These are phyloP conservation scores for Hypoxylon rickii DNA, from an alignment of 495 filamentous ascomycete genomes.

Conservation along the genomic window DNA sequence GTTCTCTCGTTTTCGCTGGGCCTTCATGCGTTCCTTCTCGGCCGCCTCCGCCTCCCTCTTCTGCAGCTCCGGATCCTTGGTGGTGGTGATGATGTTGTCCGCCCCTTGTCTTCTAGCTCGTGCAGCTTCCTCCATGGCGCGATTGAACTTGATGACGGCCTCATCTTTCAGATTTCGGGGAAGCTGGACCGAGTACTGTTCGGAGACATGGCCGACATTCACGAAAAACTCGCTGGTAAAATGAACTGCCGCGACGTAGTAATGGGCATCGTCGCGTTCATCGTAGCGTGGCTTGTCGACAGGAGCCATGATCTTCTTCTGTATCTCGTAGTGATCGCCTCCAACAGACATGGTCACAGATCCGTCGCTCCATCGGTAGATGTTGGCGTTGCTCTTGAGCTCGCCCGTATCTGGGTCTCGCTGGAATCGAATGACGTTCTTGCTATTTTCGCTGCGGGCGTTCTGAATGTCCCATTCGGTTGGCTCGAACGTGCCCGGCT, in stretches of 20 bases:
- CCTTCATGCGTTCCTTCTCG: constrained; percentile 71
- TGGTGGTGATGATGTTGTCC: constrained; percentile 62
- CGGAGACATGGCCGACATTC: constrained; percentile 78
- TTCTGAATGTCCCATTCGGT: constrained; percentile 54
- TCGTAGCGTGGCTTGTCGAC: constrained; percentile 63
- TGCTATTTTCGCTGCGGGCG: constrained; percentile 42
- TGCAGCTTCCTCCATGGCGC: constrained; percentile 65
- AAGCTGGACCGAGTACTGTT: constrained; percentile 72
- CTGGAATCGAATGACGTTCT: constrained; percentile 46
- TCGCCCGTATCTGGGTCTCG: constrained; percentile 49
- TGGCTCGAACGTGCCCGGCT: constrained; percentile 66
- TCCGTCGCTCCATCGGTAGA: constrained; percentile 84
- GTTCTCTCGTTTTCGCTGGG: constrained; percentile 69
- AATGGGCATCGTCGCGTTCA: constrained; percentile 73
- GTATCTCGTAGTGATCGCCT: constrained; percentile 77
- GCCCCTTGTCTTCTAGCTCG: constrained; percentile 47
- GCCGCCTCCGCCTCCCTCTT: constrained; percentile 74
- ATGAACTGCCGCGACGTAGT: constrained; percentile 78
- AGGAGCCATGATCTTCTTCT: constrained; percentile 75
- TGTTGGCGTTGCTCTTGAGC: constrained; percentile 75
- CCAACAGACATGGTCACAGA: constrained; percentile 77
- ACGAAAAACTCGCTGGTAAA: constrained; percentile 70
- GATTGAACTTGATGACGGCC: constrained; percentile 75
- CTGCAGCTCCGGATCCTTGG: constrained; percentile 79
- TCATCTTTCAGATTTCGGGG: constrained; percentile 73